phyloP scores from a whole-genome alignment of 2,329 filamentous ascomycete genomes.

The Neurospora sp. region DNA sequence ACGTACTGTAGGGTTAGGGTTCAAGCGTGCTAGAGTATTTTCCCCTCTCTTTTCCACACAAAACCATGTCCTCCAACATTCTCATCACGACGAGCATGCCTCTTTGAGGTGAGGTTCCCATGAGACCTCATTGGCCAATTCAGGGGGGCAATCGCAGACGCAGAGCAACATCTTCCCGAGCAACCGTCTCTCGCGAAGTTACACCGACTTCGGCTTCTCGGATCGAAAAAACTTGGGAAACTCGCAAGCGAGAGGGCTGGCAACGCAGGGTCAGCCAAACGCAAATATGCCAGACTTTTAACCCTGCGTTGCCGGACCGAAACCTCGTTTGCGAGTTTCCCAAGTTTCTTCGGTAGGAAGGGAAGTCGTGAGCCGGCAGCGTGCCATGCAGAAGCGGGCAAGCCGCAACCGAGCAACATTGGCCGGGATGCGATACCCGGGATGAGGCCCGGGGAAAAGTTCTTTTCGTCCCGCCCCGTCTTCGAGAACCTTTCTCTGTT shows the following conservation, averaged over 20 bases:
- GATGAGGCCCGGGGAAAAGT: background rate
- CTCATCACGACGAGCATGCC: background rate
- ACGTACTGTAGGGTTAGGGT: background rate
- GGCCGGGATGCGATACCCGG: background rate
- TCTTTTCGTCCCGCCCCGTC: background rate
- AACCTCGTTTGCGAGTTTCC: too few relatives aligned
- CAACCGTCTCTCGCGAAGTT: background rate
- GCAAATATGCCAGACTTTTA: too few relatives aligned
- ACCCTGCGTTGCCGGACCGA: too few relatives aligned
- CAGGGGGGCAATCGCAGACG: background rate
- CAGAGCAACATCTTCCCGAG: background rate
- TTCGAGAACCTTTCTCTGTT: background rate
- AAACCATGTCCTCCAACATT: background rate
- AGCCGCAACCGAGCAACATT: background rate
- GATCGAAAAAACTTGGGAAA: background rate
- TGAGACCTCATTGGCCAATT: background rate
- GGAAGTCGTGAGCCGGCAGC: background rate
- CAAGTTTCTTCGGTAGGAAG: background rate
- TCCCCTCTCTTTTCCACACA: background rate
- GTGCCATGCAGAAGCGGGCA: background rate
- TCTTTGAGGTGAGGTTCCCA: background rate
- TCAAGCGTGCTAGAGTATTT: background rate
- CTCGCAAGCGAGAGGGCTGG: too few relatives aligned
- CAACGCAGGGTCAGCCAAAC: too few relatives aligned
- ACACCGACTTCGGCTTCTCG: background rate